A percentile compares a stretch with the other conserved stretches of the same genome.
Evolutionary conservation across 2,329 filamentous ascomycete genomes (phyloP).

Genomic region (Ophiocordyceps camponoti-saundersi): DNA sequence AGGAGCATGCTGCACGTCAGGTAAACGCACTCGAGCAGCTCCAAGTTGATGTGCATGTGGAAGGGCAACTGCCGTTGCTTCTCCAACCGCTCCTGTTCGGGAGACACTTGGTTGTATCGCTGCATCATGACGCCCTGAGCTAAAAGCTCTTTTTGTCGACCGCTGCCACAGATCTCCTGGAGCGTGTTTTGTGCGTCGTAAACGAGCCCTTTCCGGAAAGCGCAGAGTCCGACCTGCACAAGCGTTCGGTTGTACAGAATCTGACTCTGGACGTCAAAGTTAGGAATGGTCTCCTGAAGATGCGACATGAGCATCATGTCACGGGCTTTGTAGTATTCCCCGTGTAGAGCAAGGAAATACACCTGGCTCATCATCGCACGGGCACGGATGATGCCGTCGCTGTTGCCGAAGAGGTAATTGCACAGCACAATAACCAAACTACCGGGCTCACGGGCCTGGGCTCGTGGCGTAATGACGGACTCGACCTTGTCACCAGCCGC

Average conservation of each 20-base stretch:
- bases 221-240: slow-evolving; percentile 94
- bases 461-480: slow-evolving; percentile 66
- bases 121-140: slow-evolving; percentile 98
- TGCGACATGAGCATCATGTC: slow-evolving; percentile 99
- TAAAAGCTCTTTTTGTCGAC: slow-evolving; percentile 91
- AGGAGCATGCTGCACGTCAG: slow-evolving; percentile 98
- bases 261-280: slow-evolving; percentile 92
- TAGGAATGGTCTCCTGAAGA: slow-evolving; percentile 89
- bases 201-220: slow-evolving; percentile 90
- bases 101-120: slow-evolving; percentile 87
- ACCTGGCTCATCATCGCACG: slow-evolving; percentile 97
- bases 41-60: slow-evolving; percentile 99
- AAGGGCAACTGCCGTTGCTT: slow-evolving; percentile 95
- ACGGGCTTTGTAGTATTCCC: slow-evolving; percentile 92
- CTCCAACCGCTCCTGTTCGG: slow-evolving; percentile 93
- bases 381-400: slow-evolving; percentile 88
- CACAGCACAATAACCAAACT: slow-evolving; percentile 73
- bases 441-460: slow-evolving; percentile 48
- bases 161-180: slow-evolving; percentile 94
- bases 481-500: slow-evolving; percentile 51
- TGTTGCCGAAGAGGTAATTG: slow-evolving; percentile 87
- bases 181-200: slow-evolving; percentile 97
- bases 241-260: slow-evolving; percentile 98
- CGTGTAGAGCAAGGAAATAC: slow-evolving; percentile 93
- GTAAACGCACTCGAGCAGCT: slow-evolving; percentile 95